These are phyloP conservation scores for Sextonia rubra DNA, from an alignment of 164 flowering plant species.

Conservation along the genomic window DNA sequence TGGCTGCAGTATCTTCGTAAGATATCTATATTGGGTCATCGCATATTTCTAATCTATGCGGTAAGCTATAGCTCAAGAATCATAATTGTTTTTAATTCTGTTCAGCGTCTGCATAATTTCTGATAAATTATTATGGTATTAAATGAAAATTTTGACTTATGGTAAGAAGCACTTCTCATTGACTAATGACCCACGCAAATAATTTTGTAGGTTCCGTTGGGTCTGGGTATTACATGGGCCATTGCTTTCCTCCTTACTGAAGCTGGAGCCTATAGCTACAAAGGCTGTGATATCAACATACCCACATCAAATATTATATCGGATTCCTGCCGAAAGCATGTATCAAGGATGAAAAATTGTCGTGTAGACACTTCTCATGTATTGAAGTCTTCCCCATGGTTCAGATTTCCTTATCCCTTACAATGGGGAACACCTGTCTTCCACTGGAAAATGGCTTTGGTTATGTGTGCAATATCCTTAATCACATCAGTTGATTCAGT, in stretches of 20 bases:
- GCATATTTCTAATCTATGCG: conserved; percentile 89
- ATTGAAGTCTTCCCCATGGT: conserved; percentile 80
- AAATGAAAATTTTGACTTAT: background rate
- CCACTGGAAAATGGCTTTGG: conserved; percentile 74
- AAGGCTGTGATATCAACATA: conserved; percentile 76
- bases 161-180: background rate
- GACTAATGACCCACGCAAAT: background rate
- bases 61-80: conserved; percentile 36
- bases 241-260: conserved; percentile 82
- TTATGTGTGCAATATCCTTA: conserved; percentile 90
- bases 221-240: conserved; percentile 90
- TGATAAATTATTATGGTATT: background rate
- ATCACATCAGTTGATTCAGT: conserved; percentile 96
- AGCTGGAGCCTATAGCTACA: conserved; percentile 82
- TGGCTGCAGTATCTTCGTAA: conserved; percentile 90
- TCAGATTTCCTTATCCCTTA: conserved; percentile 95
- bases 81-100: background rate
- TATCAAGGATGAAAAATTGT: conserved; percentile 78
- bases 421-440: conserved; percentile 99
- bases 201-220: conserved; percentile 80
- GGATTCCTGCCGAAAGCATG: conserved; percentile 76
- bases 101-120: background rate
- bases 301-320: conserved; percentile 84
- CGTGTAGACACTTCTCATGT: conserved; percentile 89
- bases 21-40: conserved; percentile 87